A percentile compares a stretch with the other conserved stretches of the same genome.
Evolutionary conservation across 495 filamentous ascomycete genomes (phyloP).

Genomic region (Trichoderma parareesei): DNA sequence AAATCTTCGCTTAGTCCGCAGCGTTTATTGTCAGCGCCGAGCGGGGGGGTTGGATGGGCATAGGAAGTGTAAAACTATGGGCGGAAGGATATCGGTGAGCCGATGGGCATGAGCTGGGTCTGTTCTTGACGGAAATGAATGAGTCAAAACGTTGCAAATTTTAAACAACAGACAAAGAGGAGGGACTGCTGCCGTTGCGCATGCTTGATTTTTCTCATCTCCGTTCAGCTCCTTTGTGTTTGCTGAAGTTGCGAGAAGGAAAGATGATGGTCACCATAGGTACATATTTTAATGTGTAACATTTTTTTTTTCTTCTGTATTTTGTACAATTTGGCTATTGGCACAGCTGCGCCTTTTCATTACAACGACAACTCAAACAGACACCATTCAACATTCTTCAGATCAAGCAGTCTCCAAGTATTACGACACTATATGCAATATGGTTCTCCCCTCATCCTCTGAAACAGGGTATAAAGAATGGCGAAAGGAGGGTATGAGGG

Average conservation of each 20-base stretch:
- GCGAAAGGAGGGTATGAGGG: background rate
- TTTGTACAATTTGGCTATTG: background rate
- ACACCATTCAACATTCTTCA: background rate
- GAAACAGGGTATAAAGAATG: background rate
- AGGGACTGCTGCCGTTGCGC: no score
- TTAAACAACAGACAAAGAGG: no score
- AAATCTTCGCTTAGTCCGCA: background rate
- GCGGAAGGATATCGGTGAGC: no score
- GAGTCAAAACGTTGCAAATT: no score
- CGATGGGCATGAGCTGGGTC: no score
- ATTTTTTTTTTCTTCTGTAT: background rate
- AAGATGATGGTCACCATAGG: background rate
- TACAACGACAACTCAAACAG: background rate
- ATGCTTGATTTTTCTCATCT: no score
- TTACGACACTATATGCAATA: background rate
- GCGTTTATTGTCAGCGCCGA: background rate
- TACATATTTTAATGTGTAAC: constrained; percentile 4
- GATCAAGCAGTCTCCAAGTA: background rate
- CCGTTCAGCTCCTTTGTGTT: background rate
- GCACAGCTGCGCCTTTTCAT: no score
- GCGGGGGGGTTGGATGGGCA: background rate
- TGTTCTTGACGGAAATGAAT: no score
- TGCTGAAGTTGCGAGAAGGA: background rate
- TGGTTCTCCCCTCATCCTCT: background rate
- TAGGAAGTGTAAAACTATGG: background rate